phyloP scores from a whole-genome alignment of 75 land plant species.

The Pinus tabuliformis region DNA sequence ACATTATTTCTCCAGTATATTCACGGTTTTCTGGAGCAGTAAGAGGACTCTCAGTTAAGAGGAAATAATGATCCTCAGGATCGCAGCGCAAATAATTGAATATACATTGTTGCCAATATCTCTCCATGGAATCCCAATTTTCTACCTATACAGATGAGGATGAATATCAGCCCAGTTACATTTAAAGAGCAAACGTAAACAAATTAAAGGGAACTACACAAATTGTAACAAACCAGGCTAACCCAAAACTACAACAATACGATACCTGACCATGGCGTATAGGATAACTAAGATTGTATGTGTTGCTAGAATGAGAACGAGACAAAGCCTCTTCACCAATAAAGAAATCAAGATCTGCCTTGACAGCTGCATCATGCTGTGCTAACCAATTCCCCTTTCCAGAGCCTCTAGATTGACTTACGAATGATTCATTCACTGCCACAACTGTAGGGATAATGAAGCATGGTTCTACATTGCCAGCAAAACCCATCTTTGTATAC shows the following conservation, averaged over 20 bases:
- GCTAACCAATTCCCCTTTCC: constrained; percentile 72
- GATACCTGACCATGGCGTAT: constrained; percentile 87
- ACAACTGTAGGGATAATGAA: constrained; percentile 95
- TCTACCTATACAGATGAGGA: constrained; percentile 52
- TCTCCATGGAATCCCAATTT: constrained; percentile 98
- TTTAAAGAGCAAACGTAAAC: too few species aligned
- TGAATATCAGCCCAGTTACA: not conserved
- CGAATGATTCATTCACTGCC: constrained; percentile 90
- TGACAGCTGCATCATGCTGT: constrained; percentile 90
- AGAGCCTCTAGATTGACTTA: constrained; percentile 52
- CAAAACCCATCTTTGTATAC: constrained; percentile 98
- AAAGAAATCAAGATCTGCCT: constrained; percentile 98
- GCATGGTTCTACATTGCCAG: constrained; percentile 98
- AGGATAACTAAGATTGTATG: constrained; percentile 91
- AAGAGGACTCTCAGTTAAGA: constrained; percentile 94
- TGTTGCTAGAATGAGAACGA: constrained; percentile 58
- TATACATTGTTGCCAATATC: constrained; percentile 99
- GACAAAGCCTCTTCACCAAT: constrained; percentile 93
- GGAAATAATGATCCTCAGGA: constrained; percentile 97
- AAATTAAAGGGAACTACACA: not conserved
- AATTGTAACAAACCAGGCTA: not conserved
- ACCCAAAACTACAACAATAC: constrained; percentile 2
- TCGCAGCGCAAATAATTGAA: constrained; percentile 97
- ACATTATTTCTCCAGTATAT: constrained; percentile 99
- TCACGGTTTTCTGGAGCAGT: constrained; percentile 98